Conservation (phyloP, 768 basidiomycete genomes). For the Cyclocybe aegerita region DNA sequence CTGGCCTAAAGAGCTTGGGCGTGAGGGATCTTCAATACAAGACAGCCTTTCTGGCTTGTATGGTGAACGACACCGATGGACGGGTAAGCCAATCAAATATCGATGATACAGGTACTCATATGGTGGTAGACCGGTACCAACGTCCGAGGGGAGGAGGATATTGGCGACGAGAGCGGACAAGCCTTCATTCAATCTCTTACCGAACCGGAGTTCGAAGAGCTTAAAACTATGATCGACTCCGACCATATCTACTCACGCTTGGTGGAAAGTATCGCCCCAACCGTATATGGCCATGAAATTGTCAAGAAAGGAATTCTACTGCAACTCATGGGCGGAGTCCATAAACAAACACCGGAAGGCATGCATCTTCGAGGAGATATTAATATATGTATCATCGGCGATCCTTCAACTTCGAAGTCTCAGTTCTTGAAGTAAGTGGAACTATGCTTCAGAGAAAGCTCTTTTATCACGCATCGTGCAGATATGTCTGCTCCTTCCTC, state of each 20-base stretch:
- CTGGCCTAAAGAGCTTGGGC: conserved; percentile 90
- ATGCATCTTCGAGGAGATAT: conserved; percentile 99
- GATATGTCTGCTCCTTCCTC: conserved; percentile 97
- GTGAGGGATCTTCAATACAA: conserved; percentile 97
- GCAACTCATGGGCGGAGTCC: conserved; percentile 98
- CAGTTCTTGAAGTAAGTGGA: conserved; percentile 91
- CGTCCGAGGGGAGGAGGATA: conserved; percentile 86
- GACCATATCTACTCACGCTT: conserved; percentile 94
- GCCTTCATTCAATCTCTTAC: conserved; percentile 89
- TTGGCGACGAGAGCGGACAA: conserved; percentile 73
- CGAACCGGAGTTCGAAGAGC: conserved; percentile 92
- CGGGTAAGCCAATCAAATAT: conserved; percentile 53
- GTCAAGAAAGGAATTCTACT: conserved; percentile 97
- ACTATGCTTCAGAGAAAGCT: not conserved
- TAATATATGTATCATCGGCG: conserved; percentile 97
- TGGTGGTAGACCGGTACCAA: conserved; percentile 71
- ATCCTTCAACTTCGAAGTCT: conserved; percentile 96
- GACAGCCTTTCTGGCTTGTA: conserved; percentile 97
- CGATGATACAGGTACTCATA: conserved; percentile 6
- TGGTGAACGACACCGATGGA: conserved; percentile 91
- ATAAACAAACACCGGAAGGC: conserved; percentile 94
- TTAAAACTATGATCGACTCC: conserved; percentile 90
- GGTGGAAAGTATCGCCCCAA: conserved; percentile 94
- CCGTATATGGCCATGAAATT: conserved; percentile 98
- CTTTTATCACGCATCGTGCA: conserved; percentile 26